A percentile compares a stretch with the other conserved stretches of the same genome.
Conservation (phyloP, 441 rosid species). For the Francoa sonchifolia region DNA sequence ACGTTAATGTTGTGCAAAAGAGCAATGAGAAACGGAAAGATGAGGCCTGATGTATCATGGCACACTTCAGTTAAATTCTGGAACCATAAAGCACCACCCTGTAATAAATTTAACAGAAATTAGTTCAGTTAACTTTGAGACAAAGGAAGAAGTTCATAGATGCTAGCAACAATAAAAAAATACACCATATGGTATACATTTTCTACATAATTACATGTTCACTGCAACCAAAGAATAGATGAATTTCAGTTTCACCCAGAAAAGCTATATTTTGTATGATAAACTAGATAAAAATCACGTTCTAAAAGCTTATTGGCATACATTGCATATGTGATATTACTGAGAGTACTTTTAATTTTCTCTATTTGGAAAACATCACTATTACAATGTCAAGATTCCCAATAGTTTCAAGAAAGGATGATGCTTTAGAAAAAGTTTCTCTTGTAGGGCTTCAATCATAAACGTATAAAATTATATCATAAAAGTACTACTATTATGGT, state of each 20-base stretch:
- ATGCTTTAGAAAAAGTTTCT: too few species aligned
- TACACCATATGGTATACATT: background rate
- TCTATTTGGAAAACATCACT: too few species aligned
- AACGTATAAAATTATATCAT: too few species aligned
- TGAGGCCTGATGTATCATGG: conserved; percentile 44
- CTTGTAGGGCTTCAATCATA: too few species aligned
- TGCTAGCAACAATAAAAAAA: background rate
- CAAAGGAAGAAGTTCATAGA: background rate
- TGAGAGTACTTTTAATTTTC: too few species aligned
- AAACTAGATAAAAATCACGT: background rate
- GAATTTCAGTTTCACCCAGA: background rate
- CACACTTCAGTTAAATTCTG: conserved; percentile 64
- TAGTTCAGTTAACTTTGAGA: background rate
- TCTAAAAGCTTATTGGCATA: too few species aligned
- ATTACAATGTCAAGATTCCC: too few species aligned
- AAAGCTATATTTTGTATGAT: too few species aligned
- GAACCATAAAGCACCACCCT: conserved; percentile 97
- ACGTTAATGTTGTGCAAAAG: conserved; percentile 60
- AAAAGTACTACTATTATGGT: too few species aligned
- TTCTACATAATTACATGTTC: background rate
- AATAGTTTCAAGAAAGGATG: too few species aligned
- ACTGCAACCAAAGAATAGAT: background rate
- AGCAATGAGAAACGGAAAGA: conserved; percentile 66
- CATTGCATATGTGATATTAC: too few species aligned
- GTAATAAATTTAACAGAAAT: conserved; percentile 20